Base-by-base conservation (phyloP, 1,284 basidiomycete species). In the Irpex sp. region DNA sequence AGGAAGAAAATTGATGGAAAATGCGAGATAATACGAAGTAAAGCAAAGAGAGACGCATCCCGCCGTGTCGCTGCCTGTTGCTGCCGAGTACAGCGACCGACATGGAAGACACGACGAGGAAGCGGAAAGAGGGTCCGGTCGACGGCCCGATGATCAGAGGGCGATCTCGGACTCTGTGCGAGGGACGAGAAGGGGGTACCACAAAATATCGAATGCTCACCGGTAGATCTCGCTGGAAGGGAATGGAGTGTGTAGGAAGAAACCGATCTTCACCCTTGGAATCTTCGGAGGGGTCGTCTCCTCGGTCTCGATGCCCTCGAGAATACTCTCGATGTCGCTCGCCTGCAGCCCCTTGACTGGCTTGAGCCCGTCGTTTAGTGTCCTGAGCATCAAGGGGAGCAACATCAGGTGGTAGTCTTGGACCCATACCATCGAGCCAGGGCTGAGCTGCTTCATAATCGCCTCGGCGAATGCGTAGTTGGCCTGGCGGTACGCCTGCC, bases 331-430 rank as follows among this genome's bases (percentile, higher is more conserved):
- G 61, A 80, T 80, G 58, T 79, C 81, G 44, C 86, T 88, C 71
- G 87, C 84, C 64, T 86, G 84, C 54, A 56, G 21, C 9, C 54
- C 54, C 36, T 88, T 86, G 65, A 84, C 82, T 58, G 80, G 77
- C 44, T 81, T 76, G 38, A 81, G 79, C 15, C 91, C 93, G 62
- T 96, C 93, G 71, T 98, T 86, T 62, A 98, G 84, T 9, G 89
- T 89, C 59, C 97, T 89, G 13, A 98, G 85, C 67, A 98, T 85
- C 88, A 98, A 92, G 9, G 97, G 97, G 5, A 98, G 87, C 62
- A 99, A 91, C 96, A 98, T 98, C 64, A 98, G 85, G 74, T 97
- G 95, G 74, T 97, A 97, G 75, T 97, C 96, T 76, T 98, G 96
- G 0, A 99, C 97, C 97, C 97, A 99, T 57, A 99, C 95, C 88